These are phyloP conservation scores for Coccomyxa sp. DNA, from an alignment of 139 green algal genomes.

Conservation along the genomic window DNA sequence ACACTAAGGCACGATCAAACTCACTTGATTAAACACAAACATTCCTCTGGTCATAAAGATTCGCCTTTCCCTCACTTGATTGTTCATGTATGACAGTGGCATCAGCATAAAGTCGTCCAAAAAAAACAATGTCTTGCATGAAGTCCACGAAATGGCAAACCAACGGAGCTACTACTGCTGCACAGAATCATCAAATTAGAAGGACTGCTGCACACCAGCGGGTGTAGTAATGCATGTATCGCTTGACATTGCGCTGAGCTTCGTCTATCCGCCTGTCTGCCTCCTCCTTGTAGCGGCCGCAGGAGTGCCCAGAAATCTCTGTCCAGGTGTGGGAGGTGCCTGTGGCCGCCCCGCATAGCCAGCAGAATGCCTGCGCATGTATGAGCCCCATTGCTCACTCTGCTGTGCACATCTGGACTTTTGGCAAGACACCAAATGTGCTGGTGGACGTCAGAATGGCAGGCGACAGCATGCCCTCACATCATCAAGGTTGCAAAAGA, in stretches of 20 bases:
- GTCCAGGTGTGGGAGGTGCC: conserved; percentile 76
- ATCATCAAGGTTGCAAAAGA: background rate
- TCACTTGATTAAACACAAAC: background rate
- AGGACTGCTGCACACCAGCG: background rate
- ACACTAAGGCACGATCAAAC: no score
- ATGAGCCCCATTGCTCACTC: background rate
- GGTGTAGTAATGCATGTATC: conserved; percentile 58
- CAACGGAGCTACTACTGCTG: no score
- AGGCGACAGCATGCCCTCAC: background rate
- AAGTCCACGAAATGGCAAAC: no score
- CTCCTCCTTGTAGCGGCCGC: conserved; percentile 81
- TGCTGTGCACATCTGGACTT: background rate
- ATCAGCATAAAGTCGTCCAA: background rate
- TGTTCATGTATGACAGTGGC: background rate
- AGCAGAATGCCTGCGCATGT: conserved; percentile 73
- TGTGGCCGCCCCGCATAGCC: conserved; percentile 82
- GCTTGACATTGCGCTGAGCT: conserved; percentile 56
- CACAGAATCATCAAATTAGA: background rate
- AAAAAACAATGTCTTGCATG: background rate
- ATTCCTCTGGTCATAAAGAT: background rate
- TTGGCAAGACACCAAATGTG: background rate
- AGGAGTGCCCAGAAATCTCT: conserved; percentile 75
- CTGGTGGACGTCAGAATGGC: no score
- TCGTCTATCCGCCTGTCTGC: conserved; percentile 15
- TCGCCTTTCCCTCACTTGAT: background rate